Evolutionary conservation across 208 protist species (phyloP).

Genomic region (Trypanosomatidae sp.): DNA sequence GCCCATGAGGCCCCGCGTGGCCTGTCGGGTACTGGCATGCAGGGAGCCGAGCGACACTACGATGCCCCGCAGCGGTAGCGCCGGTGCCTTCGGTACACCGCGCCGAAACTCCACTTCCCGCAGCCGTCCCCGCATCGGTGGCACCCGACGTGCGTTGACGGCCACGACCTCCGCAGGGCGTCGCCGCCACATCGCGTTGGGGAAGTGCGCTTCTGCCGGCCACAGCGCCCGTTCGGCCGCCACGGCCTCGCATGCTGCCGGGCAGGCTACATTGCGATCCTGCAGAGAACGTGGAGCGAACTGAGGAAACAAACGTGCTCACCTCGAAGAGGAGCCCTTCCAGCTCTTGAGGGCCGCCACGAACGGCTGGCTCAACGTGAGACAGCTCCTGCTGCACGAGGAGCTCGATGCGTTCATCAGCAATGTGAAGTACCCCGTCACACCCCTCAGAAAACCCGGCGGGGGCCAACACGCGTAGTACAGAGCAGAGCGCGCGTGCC

Average conservation of each 20-base stretch:
- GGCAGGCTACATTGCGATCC: constrained; percentile 5
- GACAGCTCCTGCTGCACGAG: constrained; percentile 60
- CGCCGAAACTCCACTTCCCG: too few species aligned
- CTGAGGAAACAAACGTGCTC: constrained; percentile 54
- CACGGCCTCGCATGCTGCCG: constrained; percentile 4
- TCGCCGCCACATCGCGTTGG: background rate
- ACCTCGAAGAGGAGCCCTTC: constrained; percentile 56
- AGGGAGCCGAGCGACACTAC: background rate
- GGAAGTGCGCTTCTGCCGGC: background rate
- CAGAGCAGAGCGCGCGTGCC: constrained; percentile 71
- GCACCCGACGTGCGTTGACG: background rate
- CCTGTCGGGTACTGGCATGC: background rate
- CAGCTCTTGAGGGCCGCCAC: constrained; percentile 41
- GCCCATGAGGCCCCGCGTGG: background rate
- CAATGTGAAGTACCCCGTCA: constrained; percentile 16
- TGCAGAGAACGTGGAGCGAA: constrained; percentile 33
- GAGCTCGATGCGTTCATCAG: constrained; percentile 43
- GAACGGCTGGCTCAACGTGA: constrained; percentile 35
- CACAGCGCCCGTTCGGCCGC: background rate
- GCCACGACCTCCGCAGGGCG: background rate
- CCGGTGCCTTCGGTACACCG: background rate
- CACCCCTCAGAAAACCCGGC: constrained; percentile 10
- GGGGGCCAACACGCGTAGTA: constrained; percentile 38
- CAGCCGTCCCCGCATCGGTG: background rate
- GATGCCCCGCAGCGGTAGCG: background rate